Evolutionary conservation across 2,329 filamentous ascomycete species (phyloP).

Genomic region (Daldinia sp.): DNA sequence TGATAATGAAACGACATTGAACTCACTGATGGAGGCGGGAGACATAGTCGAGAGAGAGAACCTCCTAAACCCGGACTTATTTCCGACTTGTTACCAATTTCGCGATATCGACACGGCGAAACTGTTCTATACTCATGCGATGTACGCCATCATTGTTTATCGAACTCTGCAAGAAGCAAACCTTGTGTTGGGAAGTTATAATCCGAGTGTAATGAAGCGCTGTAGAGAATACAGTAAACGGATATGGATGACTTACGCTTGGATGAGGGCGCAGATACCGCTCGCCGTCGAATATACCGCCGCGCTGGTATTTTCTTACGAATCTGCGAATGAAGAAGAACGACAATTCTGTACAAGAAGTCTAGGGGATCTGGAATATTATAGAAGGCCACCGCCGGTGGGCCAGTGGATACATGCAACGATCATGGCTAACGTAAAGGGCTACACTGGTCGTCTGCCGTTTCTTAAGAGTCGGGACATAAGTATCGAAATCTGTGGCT

Average conservation of each 20-base stretch:
- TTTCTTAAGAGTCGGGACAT: slow-evolving; percentile 47
- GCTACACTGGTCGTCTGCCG: slow-evolving; percentile 47
- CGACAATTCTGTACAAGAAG: slow-evolving; percentile 42
- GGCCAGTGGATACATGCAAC: slow-evolving; percentile 47
- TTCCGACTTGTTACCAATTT: slow-evolving; percentile 46
- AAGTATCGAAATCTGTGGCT: slow-evolving; percentile 44
- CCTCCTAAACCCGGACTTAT: slow-evolving; percentile 35
- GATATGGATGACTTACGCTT: slow-evolving; percentile 47
- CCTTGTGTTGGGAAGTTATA: slow-evolving; percentile 35
- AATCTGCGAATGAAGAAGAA: slow-evolving; percentile 45
- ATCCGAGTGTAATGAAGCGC: slow-evolving; percentile 37
- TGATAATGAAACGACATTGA: slow-evolving; percentile 41
- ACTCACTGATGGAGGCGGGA: slow-evolving; percentile 36
- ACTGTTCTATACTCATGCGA: slow-evolving; percentile 45
- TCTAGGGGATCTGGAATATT: slow-evolving; percentile 46
- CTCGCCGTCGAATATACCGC: slow-evolving; percentile 47
- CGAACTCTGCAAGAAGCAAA: slow-evolving; percentile 46
- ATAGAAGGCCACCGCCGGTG: slow-evolving; percentile 46
- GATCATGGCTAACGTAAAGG: slow-evolving; percentile 49
- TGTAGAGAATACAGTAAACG: slow-evolving; percentile 44
- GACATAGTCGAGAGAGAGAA: slow-evolving; percentile 45
- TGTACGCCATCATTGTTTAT: slow-evolving; percentile 44
- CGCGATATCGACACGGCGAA: slow-evolving; percentile 46
- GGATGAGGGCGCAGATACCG: slow-evolving; percentile 45
- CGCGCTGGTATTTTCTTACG: slow-evolving; percentile 46